Percentiles rank a stretch among this genome's conserved stretches.
phyloP scores from a whole-genome alignment of 1,284 basidiomycete species.

The Salmacisia buchloeana region DNA sequence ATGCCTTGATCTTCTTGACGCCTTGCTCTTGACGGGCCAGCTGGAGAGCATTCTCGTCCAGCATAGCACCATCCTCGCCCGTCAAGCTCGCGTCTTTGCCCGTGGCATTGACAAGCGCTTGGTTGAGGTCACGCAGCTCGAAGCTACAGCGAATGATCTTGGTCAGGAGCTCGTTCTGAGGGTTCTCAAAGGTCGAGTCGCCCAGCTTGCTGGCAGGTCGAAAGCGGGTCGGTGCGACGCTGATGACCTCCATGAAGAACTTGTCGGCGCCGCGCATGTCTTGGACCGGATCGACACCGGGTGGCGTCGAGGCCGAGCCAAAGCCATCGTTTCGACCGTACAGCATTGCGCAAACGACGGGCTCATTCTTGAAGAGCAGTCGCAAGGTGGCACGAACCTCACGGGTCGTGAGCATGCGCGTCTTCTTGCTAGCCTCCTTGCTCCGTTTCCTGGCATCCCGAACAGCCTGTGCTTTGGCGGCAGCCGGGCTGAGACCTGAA shows the following conservation, averaged over 20 bases:
- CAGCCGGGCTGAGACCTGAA: neutral
- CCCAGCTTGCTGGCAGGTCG: slow-evolving; percentile 88
- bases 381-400: slow-evolving; percentile 92
- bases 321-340: slow-evolving; percentile 90
- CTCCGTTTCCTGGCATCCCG: slow-evolving; percentile 31
- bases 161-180: slow-evolving; percentile 89
- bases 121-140: slow-evolving; percentile 56
- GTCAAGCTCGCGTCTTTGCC: slow-evolving; percentile 57
- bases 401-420: slow-evolving; percentile 80
- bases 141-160: slow-evolving; percentile 71
- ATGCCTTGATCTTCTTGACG: slow-evolving; percentile 55
- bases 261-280: slow-evolving; percentile 65
- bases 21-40: slow-evolving; percentile 37
- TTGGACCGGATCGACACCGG: slow-evolving; percentile 18
- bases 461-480: neutral
- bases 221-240: slow-evolving; percentile 91
- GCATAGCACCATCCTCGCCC: slow-evolving; percentile 10
- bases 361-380: slow-evolving; percentile 77
- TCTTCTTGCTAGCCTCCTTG: slow-evolving; percentile 51
- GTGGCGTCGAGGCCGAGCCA: slow-evolving; percentile 35
- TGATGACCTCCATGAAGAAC: slow-evolving; percentile 92
- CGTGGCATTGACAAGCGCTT: slow-evolving; percentile 62
- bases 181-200: slow-evolving; percentile 88
- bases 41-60: slow-evolving; percentile 17
- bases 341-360: slow-evolving; percentile 72